phyloP scores from a whole-genome alignment of 805 yeast genomes.

The Millerozyma acaciae region DNA sequence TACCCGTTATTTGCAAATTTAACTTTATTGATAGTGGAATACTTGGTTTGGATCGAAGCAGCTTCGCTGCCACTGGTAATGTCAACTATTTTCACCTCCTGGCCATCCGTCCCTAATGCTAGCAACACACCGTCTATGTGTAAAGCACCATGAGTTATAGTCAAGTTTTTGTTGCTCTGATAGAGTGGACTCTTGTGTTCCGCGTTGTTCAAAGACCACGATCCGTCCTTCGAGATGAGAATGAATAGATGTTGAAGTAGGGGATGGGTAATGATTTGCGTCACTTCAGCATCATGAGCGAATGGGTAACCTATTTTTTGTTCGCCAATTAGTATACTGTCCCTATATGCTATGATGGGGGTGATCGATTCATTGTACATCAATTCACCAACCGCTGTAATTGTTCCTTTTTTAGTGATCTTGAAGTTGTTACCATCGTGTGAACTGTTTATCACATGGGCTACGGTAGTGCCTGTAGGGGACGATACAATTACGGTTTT shows the following conservation, averaged over 20 bases:
- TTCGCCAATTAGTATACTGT: slow-evolving; percentile 13
- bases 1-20: slow-evolving; percentile 63
- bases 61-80: slow-evolving; percentile 29
- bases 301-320: slow-evolving; percentile 4
- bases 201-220: slow-evolving; percentile 17
- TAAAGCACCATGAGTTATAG: slow-evolving; percentile 22
- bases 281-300: slow-evolving; percentile 10
- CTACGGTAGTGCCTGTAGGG: slow-evolving; percentile 12
- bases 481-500: slow-evolving; percentile 10
- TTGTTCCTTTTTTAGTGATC: slow-evolving; percentile 13
- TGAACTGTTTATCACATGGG: slow-evolving; percentile 7
- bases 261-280: slow-evolving; percentile 31
- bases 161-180: slow-evolving; percentile 9
- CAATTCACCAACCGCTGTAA: slow-evolving; percentile 12
- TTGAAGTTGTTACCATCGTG: slow-evolving; percentile 9
- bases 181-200: slow-evolving; percentile 6
- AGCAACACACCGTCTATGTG: slow-evolving; percentile 50
- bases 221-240: slow-evolving; percentile 17
- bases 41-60: slow-evolving; percentile 22
- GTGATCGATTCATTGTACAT: slow-evolving; percentile 8
- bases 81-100: slow-evolving; percentile 35
- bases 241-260: slow-evolving; percentile 23
- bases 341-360: slow-evolving; percentile 19
- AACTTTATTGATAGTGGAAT: slow-evolving; percentile 27
- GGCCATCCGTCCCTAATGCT: slow-evolving; percentile 34